Evolutionary conservation across 2,329 filamentous ascomycete species (phyloP), one percentile per base, ranked within the genome.

Genomic region (Aspergillus ruber): DNA sequence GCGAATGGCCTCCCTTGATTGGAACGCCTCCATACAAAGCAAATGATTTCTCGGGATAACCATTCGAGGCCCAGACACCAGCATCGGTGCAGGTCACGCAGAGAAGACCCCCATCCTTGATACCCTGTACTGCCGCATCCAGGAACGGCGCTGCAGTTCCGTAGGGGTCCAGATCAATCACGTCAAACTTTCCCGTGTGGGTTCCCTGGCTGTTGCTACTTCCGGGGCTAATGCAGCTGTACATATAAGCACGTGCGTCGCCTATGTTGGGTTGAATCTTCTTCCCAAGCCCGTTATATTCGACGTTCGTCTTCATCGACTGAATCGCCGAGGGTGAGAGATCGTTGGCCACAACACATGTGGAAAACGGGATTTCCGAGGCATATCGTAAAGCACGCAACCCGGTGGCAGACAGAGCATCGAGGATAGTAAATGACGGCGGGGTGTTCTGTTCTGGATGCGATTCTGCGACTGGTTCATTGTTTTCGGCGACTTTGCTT

Each of bases 41-140:
- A 66, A 84, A 98, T 3, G 89, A 82, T 74, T 98, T 98, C 67
- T 98, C 93, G 2, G 88, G 84, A 63, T 97, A 98, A 47, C 90
- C 89, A 57, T 88, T 87, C 0, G 91, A 95, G 1, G 91, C 91
- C 79, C 90, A 98, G 2, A 98, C 88, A 8, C 87, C 90, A 8
- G 91, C 90, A 67, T 98, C 93, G 0, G 93, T 98, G 69, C 93
- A 98, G 1, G 93, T 98, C 4, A 98, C 86, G 65, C 90, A 96
- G 4, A 98, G 78, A 35, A 98, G 76, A 3, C 93, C 93, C 1
- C 91, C 91, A 57, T 96, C 88, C 54, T 86, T 83, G 6, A 96
- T 80, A 1, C 88, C 83, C 69, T 96, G 90, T 7, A 98, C 76
- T 1, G 93, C 90, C 1, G 88, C 84, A 64, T 98, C 93, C 46